Conservation (phyloP, 768 basidiomycete genomes). For the Xerocomellus amylosporus region DNA sequence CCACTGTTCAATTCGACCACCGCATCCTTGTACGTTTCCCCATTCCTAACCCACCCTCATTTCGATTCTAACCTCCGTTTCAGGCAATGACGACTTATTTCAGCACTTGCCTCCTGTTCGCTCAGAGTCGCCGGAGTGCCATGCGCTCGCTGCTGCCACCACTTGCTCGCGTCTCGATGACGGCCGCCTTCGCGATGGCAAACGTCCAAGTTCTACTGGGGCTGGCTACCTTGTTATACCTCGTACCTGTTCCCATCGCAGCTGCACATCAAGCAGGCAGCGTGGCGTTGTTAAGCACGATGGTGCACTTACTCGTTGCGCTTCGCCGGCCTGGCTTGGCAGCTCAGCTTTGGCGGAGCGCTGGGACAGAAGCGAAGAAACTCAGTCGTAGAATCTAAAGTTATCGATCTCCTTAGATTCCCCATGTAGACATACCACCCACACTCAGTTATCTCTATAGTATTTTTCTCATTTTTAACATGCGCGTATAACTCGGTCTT, state of each 20-base stretch:
- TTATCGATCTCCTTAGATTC: constrained; percentile 9
- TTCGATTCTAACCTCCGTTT: neutral
- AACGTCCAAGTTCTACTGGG: constrained; percentile 80
- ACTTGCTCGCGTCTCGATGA: constrained; percentile 48
- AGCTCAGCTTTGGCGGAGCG: constrained; percentile 58
- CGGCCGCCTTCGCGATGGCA: constrained; percentile 70
- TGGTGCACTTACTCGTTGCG: constrained; percentile 72
- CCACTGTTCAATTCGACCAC: constrained; percentile 96
- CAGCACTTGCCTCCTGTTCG: constrained; percentile 61
- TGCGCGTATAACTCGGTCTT: neutral
- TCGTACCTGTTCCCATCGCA: constrained; percentile 90
- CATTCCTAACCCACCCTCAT: neutral
- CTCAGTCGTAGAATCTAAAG: constrained; percentile 3
- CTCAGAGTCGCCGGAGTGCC: constrained; percentile 51
- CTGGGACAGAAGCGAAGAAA: constrained; percentile 22
- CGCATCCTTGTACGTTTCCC: constrained; percentile 70
- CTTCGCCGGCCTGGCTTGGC: constrained; percentile 67
- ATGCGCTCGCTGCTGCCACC: constrained; percentile 56
- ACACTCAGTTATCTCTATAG: constrained; percentile 24
- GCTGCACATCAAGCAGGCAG: constrained; percentile 96
- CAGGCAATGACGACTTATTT: constrained; percentile 87
- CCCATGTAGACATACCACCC: constrained; percentile 15
- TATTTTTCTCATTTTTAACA: neutral
- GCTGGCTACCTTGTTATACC: constrained; percentile 80
- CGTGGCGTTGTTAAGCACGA: constrained; percentile 78